Evolutionary conservation across 2,329 filamentous ascomycete genomes (phyloP).

Genomic region (Drechslera avenae): DNA sequence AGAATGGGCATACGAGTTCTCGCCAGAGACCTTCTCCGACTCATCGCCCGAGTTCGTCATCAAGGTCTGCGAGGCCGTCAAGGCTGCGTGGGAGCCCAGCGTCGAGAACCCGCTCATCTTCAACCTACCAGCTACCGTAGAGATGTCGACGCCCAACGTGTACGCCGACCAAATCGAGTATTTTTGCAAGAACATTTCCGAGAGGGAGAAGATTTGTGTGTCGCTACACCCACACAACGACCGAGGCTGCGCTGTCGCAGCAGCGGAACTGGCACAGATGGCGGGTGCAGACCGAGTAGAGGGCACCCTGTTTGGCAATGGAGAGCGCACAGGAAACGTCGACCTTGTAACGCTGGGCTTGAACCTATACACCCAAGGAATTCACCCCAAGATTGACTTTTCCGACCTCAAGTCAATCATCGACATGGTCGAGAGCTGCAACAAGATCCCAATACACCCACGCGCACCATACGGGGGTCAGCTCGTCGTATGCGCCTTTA

Average conservation of each 20-base stretch:
- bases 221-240: slow-evolving; percentile 96
- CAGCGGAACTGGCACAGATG: slow-evolving; percentile 93
- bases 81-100: slow-evolving; percentile 86
- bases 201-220: slow-evolving; percentile 85
- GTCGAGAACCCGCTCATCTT: slow-evolving; percentile 86
- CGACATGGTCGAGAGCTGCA: slow-evolving; percentile 86
- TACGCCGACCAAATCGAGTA: slow-evolving; percentile 97
- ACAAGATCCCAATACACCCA: slow-evolving; percentile 91
- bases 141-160: slow-evolving; percentile 91
- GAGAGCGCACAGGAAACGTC: slow-evolving; percentile 93
- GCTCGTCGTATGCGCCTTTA: slow-evolving; percentile 91
- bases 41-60: slow-evolving; percentile 82
- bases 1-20: slow-evolving; percentile 82
- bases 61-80: slow-evolving; percentile 87
- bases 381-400: slow-evolving; percentile 85
- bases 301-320: slow-evolving; percentile 91
- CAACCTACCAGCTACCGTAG: slow-evolving; percentile 94
- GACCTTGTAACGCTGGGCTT: slow-evolving; percentile 90
- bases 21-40: slow-evolving; percentile 89
- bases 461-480: slow-evolving; percentile 89
- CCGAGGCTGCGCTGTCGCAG: slow-evolving; percentile 85
- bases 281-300: slow-evolving; percentile 93
- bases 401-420: slow-evolving; percentile 87
- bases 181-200: slow-evolving; percentile 83
- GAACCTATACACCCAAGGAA: slow-evolving; percentile 93